Evolutionary conservation across 208 protist genomes (phyloP).

Genomic region (Angomonas ambiguus): DNA sequence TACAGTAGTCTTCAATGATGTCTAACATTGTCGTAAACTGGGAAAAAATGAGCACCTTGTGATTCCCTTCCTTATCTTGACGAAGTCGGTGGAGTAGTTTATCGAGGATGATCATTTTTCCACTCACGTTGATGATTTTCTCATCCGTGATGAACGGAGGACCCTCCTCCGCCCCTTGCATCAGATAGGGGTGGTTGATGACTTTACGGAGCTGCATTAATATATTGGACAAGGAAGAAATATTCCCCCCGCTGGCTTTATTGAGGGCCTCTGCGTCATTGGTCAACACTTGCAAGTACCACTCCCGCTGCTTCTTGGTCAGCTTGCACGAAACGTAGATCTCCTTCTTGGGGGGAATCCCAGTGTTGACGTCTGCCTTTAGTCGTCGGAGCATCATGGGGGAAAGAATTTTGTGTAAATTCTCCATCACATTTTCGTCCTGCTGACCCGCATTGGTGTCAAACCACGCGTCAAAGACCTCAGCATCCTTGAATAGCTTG

Average conservation of each 20-base stretch:
- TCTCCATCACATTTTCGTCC: conserved; percentile 74
- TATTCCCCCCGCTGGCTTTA: conserved; percentile 51
- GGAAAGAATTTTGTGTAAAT: conserved; percentile 90
- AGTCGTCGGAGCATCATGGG: conserved; percentile 96
- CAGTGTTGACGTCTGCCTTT: conserved; percentile 95
- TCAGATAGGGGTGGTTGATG: conserved; percentile 96
- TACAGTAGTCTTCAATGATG: conserved; percentile 91
- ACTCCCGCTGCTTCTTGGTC: conserved; percentile 92
- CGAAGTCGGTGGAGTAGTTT: conserved; percentile 87
- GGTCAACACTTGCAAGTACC: conserved; percentile 93
- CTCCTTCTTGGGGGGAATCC: conserved; percentile 98
- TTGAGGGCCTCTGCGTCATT: conserved; percentile 95
- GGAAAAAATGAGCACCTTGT: conserved; percentile 98
- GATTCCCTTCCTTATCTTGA: conserved; percentile 59
- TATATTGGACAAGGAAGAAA: conserved; percentile 68
- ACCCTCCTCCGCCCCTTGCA: conserved; percentile 92
- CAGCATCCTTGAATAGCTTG: conserved; percentile 80
- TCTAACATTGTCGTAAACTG: conserved; percentile 95
- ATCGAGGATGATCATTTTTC: conserved; percentile 95
- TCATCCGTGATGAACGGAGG: conserved; percentile 89
- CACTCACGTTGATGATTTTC: conserved; percentile 84
- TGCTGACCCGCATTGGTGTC: conserved; percentile 79
- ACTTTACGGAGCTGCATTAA: conserved; percentile 92
- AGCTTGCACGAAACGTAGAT: conserved; percentile 95
- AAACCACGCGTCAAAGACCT: conserved; percentile 93